phyloP scores from a whole-genome alignment of 2,329 filamentous ascomycete species.

The Conoideocrella luteorostrata region DNA sequence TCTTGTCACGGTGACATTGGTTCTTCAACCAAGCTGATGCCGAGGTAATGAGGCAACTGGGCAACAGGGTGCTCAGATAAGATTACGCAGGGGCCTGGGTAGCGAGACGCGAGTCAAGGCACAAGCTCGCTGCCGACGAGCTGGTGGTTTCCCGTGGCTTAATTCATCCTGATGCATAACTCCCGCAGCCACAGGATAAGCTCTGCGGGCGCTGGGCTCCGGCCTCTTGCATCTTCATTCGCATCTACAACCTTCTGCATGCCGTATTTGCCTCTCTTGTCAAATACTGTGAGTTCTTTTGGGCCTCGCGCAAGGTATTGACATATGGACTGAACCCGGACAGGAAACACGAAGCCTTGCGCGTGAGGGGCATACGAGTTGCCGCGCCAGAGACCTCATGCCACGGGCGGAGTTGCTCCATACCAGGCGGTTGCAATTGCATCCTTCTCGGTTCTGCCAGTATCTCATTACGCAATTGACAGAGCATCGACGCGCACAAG shows the following conservation, averaged over 20 bases:
- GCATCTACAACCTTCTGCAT: background rate
- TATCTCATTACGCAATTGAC: constrained; percentile 2
- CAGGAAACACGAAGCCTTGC: constrained; percentile 1
- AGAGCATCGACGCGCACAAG: background rate
- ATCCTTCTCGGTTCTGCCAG: background rate
- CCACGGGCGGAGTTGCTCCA: background rate
- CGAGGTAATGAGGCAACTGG: background rate
- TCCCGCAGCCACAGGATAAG: background rate
- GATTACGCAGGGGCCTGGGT: background rate
- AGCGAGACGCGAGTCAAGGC: constrained; percentile 1
- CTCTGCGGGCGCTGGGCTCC: background rate
- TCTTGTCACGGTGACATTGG: constrained; percentile 1
- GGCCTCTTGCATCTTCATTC: background rate
- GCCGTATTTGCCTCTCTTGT: background rate
- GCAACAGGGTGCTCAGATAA: constrained; percentile 1
- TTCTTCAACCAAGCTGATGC: background rate
- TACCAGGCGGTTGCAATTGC: background rate
- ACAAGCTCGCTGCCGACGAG: constrained; percentile 1
- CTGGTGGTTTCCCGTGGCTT: background rate
- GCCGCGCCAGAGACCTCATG: constrained; percentile 1
- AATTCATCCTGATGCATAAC: background rate
- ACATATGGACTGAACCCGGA: background rate
- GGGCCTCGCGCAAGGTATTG: background rate
- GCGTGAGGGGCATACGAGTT: background rate
- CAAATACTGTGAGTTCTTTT: background rate